These are phyloP conservation scores for Aureobasidium sp. DNA, from an alignment of 2,329 filamentous ascomycete genomes.

Conservation along the genomic window DNA sequence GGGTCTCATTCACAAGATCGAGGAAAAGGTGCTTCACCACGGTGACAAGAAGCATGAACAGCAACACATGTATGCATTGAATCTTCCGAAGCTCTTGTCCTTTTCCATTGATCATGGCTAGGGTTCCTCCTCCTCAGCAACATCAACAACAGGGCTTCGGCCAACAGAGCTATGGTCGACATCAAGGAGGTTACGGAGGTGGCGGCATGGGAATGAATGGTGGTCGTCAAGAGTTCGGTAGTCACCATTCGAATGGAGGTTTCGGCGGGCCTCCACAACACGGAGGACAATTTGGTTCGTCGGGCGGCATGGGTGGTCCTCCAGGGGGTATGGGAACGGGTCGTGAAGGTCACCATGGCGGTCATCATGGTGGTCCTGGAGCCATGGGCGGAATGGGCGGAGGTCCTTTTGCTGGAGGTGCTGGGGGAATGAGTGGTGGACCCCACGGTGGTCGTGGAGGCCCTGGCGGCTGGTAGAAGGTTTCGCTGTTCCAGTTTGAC, in stretches of 20 bases:
- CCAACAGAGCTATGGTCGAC: not conserved
- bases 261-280: not conserved
- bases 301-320: not conserved
- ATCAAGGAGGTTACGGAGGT: not conserved
- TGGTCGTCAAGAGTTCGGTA: not conserved
- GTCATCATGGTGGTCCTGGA: not conserved
- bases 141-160: not conserved
- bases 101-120: not conserved
- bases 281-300: not conserved
- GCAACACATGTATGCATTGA: not conserved
- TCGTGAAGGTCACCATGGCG: not conserved
- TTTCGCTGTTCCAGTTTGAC: no score
- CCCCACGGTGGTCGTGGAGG: not conserved
- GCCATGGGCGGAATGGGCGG: not conserved
- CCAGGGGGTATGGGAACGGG: not conserved
- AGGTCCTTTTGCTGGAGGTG: not conserved
- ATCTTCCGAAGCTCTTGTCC: not conserved
- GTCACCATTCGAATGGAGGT: not conserved
- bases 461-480: not conserved
- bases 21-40: conserved; percentile 11
- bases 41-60: conserved; percentile 6
- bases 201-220: not conserved
- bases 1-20: conserved; percentile 11
- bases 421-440: not conserved
- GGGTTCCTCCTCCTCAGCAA: not conserved